Conservation (phyloP, 2,329 filamentous ascomycete species). For the Colletotrichum shisoi region DNA sequence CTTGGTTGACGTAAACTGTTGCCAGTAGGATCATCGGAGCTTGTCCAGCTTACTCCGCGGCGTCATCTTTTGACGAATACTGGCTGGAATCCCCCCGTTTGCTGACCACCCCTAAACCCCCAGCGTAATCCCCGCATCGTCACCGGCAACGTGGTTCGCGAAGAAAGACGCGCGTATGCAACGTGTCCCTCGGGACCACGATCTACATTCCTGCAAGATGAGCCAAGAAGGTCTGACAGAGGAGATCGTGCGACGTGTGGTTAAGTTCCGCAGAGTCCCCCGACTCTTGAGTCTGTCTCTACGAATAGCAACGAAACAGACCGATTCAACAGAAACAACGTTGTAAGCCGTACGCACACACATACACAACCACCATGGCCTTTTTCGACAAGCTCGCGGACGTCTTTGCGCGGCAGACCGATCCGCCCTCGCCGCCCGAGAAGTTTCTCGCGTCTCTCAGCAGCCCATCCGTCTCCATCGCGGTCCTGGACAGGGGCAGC, state of each 20-base stretch:
- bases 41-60: background rate
- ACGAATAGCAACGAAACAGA: too few species aligned
- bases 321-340: too few species aligned
- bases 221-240: too few species aligned
- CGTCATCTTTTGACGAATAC: background rate
- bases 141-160: background rate
- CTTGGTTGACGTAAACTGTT: background rate
- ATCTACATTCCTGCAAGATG: background rate
- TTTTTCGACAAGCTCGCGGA: constrained; percentile 20
- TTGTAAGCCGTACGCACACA: too few species aligned
- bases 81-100: too few species aligned
- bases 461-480: constrained; percentile 25
- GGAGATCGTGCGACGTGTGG: too few species aligned
- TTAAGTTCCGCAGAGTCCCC: too few species aligned
- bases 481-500: constrained; percentile 14
- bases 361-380: constrained; percentile 9
- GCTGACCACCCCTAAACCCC: background rate
- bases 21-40: too few species aligned
- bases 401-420: constrained; percentile 9
- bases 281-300: too few species aligned
- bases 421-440: background rate
- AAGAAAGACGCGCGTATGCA: constrained; percentile 1
- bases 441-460: constrained; percentile 14
- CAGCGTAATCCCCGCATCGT: background rate
- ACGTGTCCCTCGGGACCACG: background rate